phyloP scores from a whole-genome alignment of 805 yeast genomes.

The Helenozyma rhizophorensis region DNA sequence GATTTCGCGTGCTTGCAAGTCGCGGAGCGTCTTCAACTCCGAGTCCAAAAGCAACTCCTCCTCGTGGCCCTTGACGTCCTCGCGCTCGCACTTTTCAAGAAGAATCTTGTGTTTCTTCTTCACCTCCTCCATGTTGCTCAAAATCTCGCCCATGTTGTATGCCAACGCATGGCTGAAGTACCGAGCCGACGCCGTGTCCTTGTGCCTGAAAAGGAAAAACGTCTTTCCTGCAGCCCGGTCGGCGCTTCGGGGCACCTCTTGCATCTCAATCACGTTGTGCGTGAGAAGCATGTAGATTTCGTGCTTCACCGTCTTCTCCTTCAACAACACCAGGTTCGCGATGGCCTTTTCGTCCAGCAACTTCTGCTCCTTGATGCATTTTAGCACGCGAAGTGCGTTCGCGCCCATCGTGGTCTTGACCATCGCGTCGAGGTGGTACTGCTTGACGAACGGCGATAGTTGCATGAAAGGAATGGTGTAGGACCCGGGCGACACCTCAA shows the following conservation, averaged over 20 bases:
- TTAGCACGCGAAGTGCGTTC: conserved; percentile 65
- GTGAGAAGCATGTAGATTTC: conserved; percentile 62
- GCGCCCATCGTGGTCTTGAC: conserved; percentile 60
- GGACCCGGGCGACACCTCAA: conserved; percentile 49
- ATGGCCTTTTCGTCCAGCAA: conserved; percentile 83
- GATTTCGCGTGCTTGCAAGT: conserved; percentile 55
- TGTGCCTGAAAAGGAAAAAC: conserved; percentile 74
- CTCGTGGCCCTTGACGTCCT: conserved; percentile 83
- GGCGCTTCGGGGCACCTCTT: conserved; percentile 87
- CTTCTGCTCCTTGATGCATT: conserved; percentile 67
- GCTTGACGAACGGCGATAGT: conserved; percentile 43
- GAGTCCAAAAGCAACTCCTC: conserved; percentile 66
- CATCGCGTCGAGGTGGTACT: conserved; percentile 50
- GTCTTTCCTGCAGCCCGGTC: conserved; percentile 92
- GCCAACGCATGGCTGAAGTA: conserved; percentile 40
- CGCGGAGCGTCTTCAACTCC: conserved; percentile 68
- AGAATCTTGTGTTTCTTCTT: conserved; percentile 62
- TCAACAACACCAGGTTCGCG: conserved; percentile 69
- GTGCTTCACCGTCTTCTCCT: conserved; percentile 71
- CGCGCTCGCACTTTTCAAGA: conserved; percentile 78
- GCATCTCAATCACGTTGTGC: conserved; percentile 75
- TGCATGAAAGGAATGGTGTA: conserved; percentile 62
- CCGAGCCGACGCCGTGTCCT: conserved; percentile 31
- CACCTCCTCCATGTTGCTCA: conserved; percentile 46
- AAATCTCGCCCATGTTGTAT: conserved; percentile 49